These are phyloP conservation scores for Lentinula boryana DNA, from an alignment of 768 basidiomycete genomes.

Conservation along the genomic window DNA sequence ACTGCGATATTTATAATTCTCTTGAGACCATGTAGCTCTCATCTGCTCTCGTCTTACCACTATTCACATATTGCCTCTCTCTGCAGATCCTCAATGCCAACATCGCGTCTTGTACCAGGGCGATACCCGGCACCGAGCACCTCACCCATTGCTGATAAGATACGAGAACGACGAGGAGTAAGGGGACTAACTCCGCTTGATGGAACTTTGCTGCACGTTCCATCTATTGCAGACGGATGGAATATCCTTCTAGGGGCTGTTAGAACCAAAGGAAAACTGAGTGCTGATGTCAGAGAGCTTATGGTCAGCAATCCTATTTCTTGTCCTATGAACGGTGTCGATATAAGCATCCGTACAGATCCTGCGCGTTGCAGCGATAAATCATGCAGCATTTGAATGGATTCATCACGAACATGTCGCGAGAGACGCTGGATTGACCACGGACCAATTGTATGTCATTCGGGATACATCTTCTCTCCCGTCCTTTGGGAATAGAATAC, in stretches of 20 bases:
- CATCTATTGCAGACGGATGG: conserved; percentile 44
- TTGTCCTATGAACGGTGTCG: neutral
- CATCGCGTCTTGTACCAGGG: conserved; percentile 38
- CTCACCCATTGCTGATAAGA: conserved; percentile 40
- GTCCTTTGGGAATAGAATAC: conserved; percentile 13
- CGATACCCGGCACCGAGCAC: conserved; percentile 36
- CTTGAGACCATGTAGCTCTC: neutral
- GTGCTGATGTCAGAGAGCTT: conserved; percentile 42
- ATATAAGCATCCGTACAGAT: conserved; percentile 25
- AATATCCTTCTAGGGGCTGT: conserved; percentile 44
- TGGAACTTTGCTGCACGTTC: conserved; percentile 41
- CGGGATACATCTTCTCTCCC: conserved; percentile 39
- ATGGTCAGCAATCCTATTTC: conserved; percentile 28
- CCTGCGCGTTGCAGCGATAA: conserved; percentile 44
- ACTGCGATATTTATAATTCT: too few species aligned
- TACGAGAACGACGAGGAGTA: conserved; percentile 40
- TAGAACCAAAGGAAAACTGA: conserved; percentile 39
- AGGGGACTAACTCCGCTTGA: conserved; percentile 46
- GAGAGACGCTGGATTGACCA: conserved; percentile 41
- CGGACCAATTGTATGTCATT: conserved; percentile 47
- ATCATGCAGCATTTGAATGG: conserved; percentile 49
- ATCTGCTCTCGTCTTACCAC: neutral
- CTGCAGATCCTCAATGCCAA: conserved; percentile 7
- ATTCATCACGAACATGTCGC: conserved; percentile 51
- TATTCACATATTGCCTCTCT: neutral